Conservation (phyloP, 345 rosid genomes). For the Aquilaria sinensis region DNA sequence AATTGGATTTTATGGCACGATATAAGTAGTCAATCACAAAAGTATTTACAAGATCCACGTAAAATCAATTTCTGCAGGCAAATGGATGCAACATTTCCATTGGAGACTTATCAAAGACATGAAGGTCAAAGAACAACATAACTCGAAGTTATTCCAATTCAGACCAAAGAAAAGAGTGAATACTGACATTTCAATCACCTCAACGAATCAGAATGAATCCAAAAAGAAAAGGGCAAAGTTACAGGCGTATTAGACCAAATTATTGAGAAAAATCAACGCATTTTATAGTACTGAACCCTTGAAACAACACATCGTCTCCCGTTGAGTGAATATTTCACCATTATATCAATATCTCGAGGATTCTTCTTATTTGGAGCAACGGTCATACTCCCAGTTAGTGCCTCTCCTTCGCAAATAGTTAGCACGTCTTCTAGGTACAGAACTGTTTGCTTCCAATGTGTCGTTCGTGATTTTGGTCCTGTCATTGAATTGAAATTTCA, state of each 20-base stretch:
- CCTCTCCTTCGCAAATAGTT: slow-evolving; percentile 91
- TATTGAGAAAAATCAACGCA: slow-evolving; percentile 38
- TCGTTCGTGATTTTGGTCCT: slow-evolving; percentile 73
- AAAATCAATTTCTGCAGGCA: no score
- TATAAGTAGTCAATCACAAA: no score
- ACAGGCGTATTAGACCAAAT: not conserved
- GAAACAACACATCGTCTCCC: slow-evolving; percentile 61
- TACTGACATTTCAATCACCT: no score
- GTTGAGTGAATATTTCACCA: slow-evolving; percentile 59
- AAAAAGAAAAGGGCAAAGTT: not conserved
- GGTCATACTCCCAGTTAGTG: slow-evolving; percentile 77
- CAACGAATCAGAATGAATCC: not conserved
- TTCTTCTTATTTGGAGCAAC: slow-evolving; percentile 85
- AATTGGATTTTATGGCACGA: no score
- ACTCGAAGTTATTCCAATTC: no score
- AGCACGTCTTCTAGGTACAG: slow-evolving; percentile 88
- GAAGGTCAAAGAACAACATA: no score
- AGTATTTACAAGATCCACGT: no score
- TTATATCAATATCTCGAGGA: slow-evolving; percentile 87
- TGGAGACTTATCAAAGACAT: no score
- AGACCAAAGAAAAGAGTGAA: no score
- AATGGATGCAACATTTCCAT: no score
- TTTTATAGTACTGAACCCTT: slow-evolving; percentile 64
- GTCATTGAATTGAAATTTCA: slow-evolving; percentile 15
- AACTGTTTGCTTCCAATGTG: slow-evolving; percentile 98